A percentile compares a stretch with the other conserved stretches of the same genome.
These are phyloP conservation scores for Fusarium bactridioides DNA, from an alignment of 2,329 filamentous ascomycete species.

Conservation along the genomic window DNA sequence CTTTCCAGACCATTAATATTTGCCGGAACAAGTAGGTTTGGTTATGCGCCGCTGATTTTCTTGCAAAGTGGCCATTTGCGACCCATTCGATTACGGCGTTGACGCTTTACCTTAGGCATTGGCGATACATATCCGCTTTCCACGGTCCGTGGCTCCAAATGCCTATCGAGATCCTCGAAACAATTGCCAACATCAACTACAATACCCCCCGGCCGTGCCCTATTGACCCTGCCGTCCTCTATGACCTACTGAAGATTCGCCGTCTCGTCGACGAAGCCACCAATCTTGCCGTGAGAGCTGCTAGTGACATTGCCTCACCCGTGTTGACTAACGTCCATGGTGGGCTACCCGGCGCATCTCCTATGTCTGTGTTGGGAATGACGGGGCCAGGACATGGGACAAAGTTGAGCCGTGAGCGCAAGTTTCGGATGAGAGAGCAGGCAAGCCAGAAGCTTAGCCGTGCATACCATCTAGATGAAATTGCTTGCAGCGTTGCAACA, in stretches of 20 bases:
- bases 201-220: constrained; percentile 77
- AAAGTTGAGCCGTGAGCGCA: constrained; percentile 78
- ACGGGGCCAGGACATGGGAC: constrained; percentile 64
- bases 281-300: constrained; percentile 78
- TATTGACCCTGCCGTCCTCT: constrained; percentile 82
- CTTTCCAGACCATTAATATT: constrained; percentile 37
- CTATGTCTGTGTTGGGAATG: constrained; percentile 31
- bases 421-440: constrained; percentile 81
- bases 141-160: constrained; percentile 86
- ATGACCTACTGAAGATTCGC: constrained; percentile 84
- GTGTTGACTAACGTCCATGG: constrained; percentile 65
- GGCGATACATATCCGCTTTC: constrained; percentile 85
- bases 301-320: constrained; percentile 74
- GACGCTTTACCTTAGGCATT: constrained; percentile 66
- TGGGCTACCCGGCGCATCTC: constrained; percentile 36
- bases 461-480: constrained; percentile 83
- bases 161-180: constrained; percentile 79
- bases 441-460: constrained; percentile 79
- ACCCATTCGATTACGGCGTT: neutral
- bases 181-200: constrained; percentile 81
- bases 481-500: constrained; percentile 81
- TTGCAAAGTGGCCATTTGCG: neutral
- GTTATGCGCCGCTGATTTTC: neutral
- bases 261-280: constrained; percentile 82
- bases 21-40: constrained; percentile 73